Evolutionary conservation across 2,329 filamentous ascomycete genomes (phyloP).

Genomic region (Pezicula carpinea): DNA sequence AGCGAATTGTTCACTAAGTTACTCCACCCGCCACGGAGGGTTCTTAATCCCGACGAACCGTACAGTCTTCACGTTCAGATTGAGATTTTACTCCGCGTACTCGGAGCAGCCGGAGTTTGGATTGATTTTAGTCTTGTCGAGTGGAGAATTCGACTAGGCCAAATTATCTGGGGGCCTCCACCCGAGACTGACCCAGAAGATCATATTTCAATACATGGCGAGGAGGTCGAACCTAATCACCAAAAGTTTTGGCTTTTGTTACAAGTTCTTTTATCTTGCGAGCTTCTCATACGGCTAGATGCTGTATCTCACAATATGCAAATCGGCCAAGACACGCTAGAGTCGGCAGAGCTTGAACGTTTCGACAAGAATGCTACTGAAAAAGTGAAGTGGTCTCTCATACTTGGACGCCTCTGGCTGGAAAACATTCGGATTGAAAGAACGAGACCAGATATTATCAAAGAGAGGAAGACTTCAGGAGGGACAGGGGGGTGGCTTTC

Average conservation of each 20-base stretch:
- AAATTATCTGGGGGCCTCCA: constrained; percentile 61
- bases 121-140: constrained; percentile 70
- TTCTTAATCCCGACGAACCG: constrained; percentile 53
- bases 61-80: constrained; percentile 67
- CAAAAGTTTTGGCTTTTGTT: constrained; percentile 65
- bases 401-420: constrained; percentile 62
- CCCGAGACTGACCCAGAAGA: constrained; percentile 46
- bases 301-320: constrained; percentile 58
- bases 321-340: constrained; percentile 45
- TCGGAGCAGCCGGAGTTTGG: constrained; percentile 65
- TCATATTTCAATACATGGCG: constrained; percentile 45
- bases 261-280: constrained; percentile 60
- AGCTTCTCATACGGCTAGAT: constrained; percentile 61
- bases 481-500: constrained; percentile 47
- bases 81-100: constrained; percentile 59
- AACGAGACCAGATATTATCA: constrained; percentile 25
- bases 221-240: constrained; percentile 47
- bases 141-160: constrained; percentile 69
- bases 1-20: constrained; percentile 57
- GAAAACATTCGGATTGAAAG: constrained; percentile 59
- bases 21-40: constrained; percentile 50
- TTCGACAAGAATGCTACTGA: constrained; percentile 58
- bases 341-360: constrained; percentile 51
- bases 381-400: constrained; percentile 63
- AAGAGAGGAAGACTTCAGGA: constrained; percentile 28